Base-by-base conservation (phyloP, 495 filamentous ascomycete species). In the Lentithecium fluviatile region DNA sequence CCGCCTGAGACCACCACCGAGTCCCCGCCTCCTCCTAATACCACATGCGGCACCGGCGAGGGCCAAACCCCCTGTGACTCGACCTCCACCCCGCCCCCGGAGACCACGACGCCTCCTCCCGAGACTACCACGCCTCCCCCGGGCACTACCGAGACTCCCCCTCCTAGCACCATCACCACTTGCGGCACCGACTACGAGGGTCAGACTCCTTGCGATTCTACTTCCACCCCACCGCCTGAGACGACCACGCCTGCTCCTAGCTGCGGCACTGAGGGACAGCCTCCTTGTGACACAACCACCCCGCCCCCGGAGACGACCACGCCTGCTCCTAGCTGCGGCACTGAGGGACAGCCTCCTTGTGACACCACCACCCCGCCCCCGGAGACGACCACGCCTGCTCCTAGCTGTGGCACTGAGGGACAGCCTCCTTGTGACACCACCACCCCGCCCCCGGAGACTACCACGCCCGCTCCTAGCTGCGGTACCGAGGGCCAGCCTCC, bases 81-180 rank as follows among this genome's bases (percentile, higher is more conserved):
- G 4, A n/a, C 40, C 4, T 32, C 66, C 1, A 59, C 66, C 49
- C 69, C 69, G 17, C 19, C 38, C 2, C 17, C 42, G 4, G 36
- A 36, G 7, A 4, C 29, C 29, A 32, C 29, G 29, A 4, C 29
- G 19, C 40, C 40, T 15, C 13, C 40, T 15, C 13, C 40, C 24
- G 32, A 50, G 46, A n/a, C 5, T 6, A 43, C 40, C 19, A 15
- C 40, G 3, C 15, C 40, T 5, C 40, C 40, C 40, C 19, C 40
- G 15, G 19, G 40, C 4, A 43, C 40, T 32, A 32, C 29, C 29
- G 10, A 3, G 4, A 3, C 29, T 3, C 29, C 29, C 10, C 29
- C 29, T 32, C 29, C 29, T 10, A 10, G 10, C 4, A 40, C 49
- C 13, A n/a, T 8, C 32, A 40, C 49, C 24, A n/a, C 24, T 29